Evolutionary conservation across 805 yeast genomes (phyloP), one percentile per base, ranked within the genome.

Genomic region (Lipomyces starkeyi): DNA sequence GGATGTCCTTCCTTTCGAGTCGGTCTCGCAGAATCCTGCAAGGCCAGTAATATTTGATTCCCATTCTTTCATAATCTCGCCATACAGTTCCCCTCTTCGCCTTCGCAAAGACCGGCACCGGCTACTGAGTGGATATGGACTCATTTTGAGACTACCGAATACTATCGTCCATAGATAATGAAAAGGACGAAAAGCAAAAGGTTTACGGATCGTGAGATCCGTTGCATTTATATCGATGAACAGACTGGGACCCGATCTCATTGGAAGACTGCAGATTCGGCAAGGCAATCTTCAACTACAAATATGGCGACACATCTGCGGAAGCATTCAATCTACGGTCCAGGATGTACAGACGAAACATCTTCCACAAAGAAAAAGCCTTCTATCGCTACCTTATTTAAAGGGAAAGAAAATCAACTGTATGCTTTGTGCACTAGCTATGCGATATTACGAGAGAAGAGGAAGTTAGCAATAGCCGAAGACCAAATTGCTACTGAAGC

Each of bases 201-300:
- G 53, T 17, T 17, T 11, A 17, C 20, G 53, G 53, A 47, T 17
- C 7, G 53, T 47, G 53, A 47, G 17, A 47, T 47, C 53, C 20
- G 53, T 47, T 47, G 53, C 53, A 47, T 47, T 47, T 47, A 47
- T 47, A 47, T 47, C 53, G 53, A 47, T 47, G 53, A 47, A 47
- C 53, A 47, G 20, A 47, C 53, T 47, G 53, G 22, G 53, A 47
- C 17, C 53, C 53, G 53, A 47, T 47, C 8, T 47, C 6, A 47
- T 47, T 47, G 7, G 7, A 47, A 47, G 53, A 47, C 53, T 47
- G 4, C 53, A 47, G 53, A 47, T 47, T 47, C 53, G 53, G 53
- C 53, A 47, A 47, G 53, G 53, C 53, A 47, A 47, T 5, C 53
- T 47, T 47, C 53, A 47, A 47, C 53, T 47, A 7, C 53, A 47